Evolutionary conservation across 768 basidiomycete species (phyloP).

Genomic region (Termitomyces sp.): DNA sequence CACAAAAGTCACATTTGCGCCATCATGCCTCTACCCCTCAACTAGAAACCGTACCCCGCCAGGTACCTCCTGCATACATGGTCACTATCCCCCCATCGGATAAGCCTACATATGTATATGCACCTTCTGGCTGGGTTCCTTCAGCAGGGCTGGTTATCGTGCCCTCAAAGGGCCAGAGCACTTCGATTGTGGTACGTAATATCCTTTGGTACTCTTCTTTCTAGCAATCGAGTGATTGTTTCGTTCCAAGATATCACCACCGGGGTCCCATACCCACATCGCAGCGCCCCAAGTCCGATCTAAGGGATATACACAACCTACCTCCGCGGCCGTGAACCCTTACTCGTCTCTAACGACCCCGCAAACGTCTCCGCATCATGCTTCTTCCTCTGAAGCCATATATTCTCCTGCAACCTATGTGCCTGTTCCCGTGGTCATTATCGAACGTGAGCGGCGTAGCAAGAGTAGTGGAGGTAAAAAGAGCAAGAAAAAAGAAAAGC

Average conservation of each 20-base stretch:
- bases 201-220: not conserved
- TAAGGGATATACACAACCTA: not conserved
- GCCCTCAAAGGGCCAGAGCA: not conserved
- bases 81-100: not conserved
- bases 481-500: constrained; percentile 1
- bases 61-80: not conserved
- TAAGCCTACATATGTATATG: constrained; percentile 6
- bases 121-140: constrained; percentile 3
- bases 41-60: not conserved
- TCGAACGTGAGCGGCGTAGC: constrained; percentile 1
- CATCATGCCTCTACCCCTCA: constrained; percentile 1
- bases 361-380: not conserved
- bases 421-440: constrained; percentile 1
- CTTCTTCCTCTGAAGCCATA: not conserved
- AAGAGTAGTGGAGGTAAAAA: not conserved
- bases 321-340: not conserved
- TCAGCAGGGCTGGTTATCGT: constrained; percentile 10
- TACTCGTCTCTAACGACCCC: not conserved
- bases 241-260: not conserved
- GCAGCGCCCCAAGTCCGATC: not conserved
- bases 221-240: not conserved
- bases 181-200: constrained; percentile 10
- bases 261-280: not conserved
- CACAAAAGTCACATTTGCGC: not conserved
- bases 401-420: not conserved